Conservation (phyloP, 2,329 filamentous ascomycete species). For the Phoma sp. region DNA sequence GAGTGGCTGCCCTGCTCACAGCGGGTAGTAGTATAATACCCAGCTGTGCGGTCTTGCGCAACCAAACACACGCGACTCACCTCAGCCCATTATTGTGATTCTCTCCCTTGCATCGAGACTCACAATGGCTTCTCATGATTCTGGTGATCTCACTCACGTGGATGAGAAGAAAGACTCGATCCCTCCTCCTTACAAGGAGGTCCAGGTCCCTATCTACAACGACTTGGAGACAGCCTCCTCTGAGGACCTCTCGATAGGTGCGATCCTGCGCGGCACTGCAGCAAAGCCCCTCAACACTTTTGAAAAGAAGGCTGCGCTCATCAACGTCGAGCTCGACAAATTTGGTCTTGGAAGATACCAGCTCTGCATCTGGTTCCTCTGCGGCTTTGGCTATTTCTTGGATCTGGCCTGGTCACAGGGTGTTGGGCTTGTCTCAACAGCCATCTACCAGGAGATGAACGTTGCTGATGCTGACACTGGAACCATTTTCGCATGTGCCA, state of each 20-base stretch:
- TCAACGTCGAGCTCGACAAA: slow-evolving; percentile 41
- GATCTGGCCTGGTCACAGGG: slow-evolving; percentile 42
- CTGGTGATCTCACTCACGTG: slow-evolving; percentile 6
- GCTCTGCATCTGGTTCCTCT: slow-evolving; percentile 42
- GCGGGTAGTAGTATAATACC: slow-evolving; percentile 12
- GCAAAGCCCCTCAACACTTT: slow-evolving; percentile 35
- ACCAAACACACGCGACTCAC: slow-evolving; percentile 9
- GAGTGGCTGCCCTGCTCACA: slow-evolving; percentile 7
- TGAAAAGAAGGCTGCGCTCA: slow-evolving; percentile 41
- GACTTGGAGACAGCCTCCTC: slow-evolving; percentile 32
- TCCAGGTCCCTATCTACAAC: slow-evolving; percentile 37
- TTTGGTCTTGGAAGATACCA: slow-evolving; percentile 39
- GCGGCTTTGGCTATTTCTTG: slow-evolving; percentile 41
- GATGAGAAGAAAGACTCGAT: slow-evolving; percentile 12
- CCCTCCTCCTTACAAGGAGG: slow-evolving; percentile 8
- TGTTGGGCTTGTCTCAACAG: slow-evolving; percentile 34
- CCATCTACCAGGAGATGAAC: slow-evolving; percentile 40
- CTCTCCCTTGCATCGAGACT: slow-evolving; percentile 9
- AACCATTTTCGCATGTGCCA: slow-evolving; percentile 35
- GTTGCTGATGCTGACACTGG: slow-evolving; percentile 32
- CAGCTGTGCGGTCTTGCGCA: slow-evolving; percentile 14
- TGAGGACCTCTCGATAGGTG: slow-evolving; percentile 31
- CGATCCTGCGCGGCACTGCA: slow-evolving; percentile 37
- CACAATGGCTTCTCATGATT: slow-evolving; percentile 11
- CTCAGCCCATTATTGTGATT: slow-evolving; percentile 10